Evolutionary conservation across 192 early-diverging fungal species (phyloP).

Genomic region (Backusella macrospora): DNA sequence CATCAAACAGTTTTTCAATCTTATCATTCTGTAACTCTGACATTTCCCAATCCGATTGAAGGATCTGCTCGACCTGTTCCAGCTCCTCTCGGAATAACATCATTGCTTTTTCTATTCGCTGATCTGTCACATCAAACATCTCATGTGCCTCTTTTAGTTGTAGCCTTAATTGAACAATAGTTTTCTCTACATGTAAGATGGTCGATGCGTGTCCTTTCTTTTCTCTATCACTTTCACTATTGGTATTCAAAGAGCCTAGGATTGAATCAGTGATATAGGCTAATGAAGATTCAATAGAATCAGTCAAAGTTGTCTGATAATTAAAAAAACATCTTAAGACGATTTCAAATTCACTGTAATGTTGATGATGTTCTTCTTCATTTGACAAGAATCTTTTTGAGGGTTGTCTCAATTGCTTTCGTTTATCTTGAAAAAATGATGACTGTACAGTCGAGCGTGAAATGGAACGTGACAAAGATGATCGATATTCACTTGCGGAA

Average conservation of each 20-base stretch:
- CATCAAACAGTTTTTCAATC: constrained; percentile 36
- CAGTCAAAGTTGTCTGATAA: constrained; percentile 51
- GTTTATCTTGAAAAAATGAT: not conserved
- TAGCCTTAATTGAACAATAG: constrained; percentile 41
- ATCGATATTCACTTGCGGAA: constrained; percentile 30
- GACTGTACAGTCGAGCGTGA: constrained; percentile 9
- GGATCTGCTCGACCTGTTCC: constrained; percentile 30
- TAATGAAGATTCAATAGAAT: constrained; percentile 48
- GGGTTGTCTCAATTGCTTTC: not conserved
- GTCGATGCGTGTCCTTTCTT: not conserved
- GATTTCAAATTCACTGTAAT: constrained; percentile 47
- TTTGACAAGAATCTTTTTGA: not conserved
- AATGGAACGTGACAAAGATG: constrained; percentile 1
- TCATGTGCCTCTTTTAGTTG: constrained; percentile 53
- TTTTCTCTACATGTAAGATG: constrained; percentile 23
- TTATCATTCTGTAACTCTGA: constrained; percentile 33
- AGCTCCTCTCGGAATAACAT: constrained; percentile 31
- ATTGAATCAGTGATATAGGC: constrained; percentile 51
- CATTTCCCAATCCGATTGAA: constrained; percentile 33
- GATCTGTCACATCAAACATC: constrained; percentile 50
- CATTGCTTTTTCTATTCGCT: constrained; percentile 34
- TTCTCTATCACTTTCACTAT: not conserved
- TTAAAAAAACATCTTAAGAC: constrained; percentile 50
- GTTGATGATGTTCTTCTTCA: not conserved
- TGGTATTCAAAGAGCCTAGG: constrained; percentile 31